Base-by-base conservation (phyloP, 495 filamentous ascomycete genomes). In the Massariosphaeria phaeospora region DNA sequence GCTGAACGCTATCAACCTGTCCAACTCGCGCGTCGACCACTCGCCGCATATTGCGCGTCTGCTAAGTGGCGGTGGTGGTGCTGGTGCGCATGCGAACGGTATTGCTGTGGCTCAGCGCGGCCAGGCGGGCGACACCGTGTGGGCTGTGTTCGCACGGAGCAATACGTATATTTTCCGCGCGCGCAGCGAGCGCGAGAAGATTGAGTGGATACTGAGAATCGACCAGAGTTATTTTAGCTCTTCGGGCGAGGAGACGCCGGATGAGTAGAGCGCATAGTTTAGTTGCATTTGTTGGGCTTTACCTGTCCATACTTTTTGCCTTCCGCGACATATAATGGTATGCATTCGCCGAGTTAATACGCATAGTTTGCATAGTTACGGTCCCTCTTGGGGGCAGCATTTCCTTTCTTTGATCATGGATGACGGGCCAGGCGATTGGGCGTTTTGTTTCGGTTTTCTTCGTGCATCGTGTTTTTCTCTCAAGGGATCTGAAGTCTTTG, bases 81-180 rank as follows among this genome's bases (percentile, higher is more conserved):
- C 6, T 13, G 49, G 49, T n/a, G 20, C 25, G 5, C 51, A 0
- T 39, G 71, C 27, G 59, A 74, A 24, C 52, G 60, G 38, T 21
- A 39, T 63, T 72, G 65, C 59, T 61, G 35, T 65, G 60, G 29
- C 64, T 55, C 24, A 31, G 25, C n/a, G 17, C 25, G 55, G 26
- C 67, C 71, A 45, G 57, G 65, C 48, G 62, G 59, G 24, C 50
- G 77, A 80, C 27, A 84, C 84, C 60, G 84, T 97, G 31, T 98
- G 91, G 75, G 93, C 94, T 11, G 80, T 99, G 40, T 97, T 96
- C 66, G 91, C 88, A 31, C 84, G 84, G 54, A 82, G 91, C 63
- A 96, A 95, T 63, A 94, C 91, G 31, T 99, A 87, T 79, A 74
- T 99, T 45, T 97, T 99, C 71, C 88, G 88, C 21, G 86, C 88